Base-by-base conservation (phyloP, 2,329 filamentous ascomycete genomes). In the Aspergillus tamarii region DNA sequence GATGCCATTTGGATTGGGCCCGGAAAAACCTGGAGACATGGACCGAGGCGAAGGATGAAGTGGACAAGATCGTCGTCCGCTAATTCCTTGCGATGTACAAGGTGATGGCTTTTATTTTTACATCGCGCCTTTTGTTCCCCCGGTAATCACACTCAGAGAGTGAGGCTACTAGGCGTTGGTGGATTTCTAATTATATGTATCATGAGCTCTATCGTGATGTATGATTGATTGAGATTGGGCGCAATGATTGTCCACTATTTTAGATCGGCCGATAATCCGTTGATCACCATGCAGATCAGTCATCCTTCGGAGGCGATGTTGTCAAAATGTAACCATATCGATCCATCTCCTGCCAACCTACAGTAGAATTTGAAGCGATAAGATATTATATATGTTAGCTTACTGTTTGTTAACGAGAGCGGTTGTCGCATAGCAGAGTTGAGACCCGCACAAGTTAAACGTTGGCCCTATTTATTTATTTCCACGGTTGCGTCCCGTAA, bases 1-100 rank as follows among this genome's bases (percentile, higher is more conserved):
- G 91, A 77, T 94, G 91, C 77, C 94, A 97, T 76, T 89, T 97
- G 64, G 92, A 97, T 76, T 97, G 94, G 94, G 94, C 94, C 4
- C 91, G 90, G 78, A 94, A 94, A 78, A 94, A 91, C 77, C 88
- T 94, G 75, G 92, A 94, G 72, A 93, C 93, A 8, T 97, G 94
- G 94, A 91, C 94, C 73, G 94, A 97, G 76, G 94, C 94, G 1
- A 91, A 89, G 71, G 87, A 87, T 4, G 94, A 97, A 77, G 91
- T 97, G 64, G 87, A 91, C 68, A 96, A 96, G 84, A 97, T 97
- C 77, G 90, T 81, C 63, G 76, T 74, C 54, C 74, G 74, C 56
- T 80, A 76, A 67, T 28, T 30, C 34, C 39, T 59, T 7, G 26
- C 8, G 10, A 2, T 52, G 26, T 16, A 26, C 28, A 19, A 52